Conservation (phyloP, 192 early-diverging fungal species). For the Coemansia sp. region DNA sequence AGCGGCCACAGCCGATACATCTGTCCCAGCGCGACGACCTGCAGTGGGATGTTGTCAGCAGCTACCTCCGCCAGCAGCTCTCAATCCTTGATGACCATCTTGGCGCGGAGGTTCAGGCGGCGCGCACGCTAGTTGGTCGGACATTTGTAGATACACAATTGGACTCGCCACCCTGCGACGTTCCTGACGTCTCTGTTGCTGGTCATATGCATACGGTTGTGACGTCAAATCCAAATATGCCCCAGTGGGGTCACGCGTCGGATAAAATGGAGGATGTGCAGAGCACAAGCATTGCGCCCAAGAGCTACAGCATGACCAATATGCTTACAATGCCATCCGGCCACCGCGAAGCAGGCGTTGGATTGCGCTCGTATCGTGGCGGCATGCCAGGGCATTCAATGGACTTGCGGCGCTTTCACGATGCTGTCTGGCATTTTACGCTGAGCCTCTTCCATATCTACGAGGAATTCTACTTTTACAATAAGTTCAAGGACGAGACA, state of each 20-base stretch:
- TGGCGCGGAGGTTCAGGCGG: slow-evolving; percentile 34
- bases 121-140: slow-evolving; percentile 22
- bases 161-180: not conserved
- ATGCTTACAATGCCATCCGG: slow-evolving; percentile 11
- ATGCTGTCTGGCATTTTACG: slow-evolving; percentile 51
- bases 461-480: slow-evolving; percentile 52
- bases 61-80: slow-evolving; percentile 38
- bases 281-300: slow-evolving; percentile 12
- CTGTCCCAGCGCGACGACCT: slow-evolving; percentile 42
- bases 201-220: slow-evolving; percentile 14
- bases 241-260: slow-evolving; percentile 22
- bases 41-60: slow-evolving; percentile 44
- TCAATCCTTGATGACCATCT: slow-evolving; percentile 32
- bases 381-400: slow-evolving; percentile 3
- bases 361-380: not conserved
- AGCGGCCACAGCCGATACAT: slow-evolving; percentile 18
- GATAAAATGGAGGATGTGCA: slow-evolving; percentile 8
- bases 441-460: slow-evolving; percentile 49
- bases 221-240: slow-evolving; percentile 13
- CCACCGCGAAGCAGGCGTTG: not conserved
- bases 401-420: slow-evolving; percentile 43
- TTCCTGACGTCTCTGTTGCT: slow-evolving; percentile 11
- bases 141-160: slow-evolving; percentile 14
- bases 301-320: slow-evolving; percentile 32
- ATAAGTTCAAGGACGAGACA: slow-evolving; percentile 34